Conservation (phyloP, 805 yeast genomes). For the Blastobotrys chiropterorum region DNA sequence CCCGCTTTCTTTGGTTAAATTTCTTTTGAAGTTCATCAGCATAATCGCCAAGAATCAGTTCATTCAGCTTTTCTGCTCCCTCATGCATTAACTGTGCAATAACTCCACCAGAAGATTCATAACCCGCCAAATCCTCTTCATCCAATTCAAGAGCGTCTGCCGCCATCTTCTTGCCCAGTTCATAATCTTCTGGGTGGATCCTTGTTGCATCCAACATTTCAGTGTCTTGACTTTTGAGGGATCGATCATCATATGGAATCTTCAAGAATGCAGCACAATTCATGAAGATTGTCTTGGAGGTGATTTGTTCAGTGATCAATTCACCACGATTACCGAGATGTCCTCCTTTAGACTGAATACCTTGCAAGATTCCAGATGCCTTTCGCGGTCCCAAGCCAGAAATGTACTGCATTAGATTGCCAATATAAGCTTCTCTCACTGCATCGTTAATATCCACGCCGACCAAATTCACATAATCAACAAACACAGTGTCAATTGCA, state of each 20-base stretch:
- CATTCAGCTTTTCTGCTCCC: constrained; percentile 75
- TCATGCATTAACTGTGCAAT: constrained; percentile 65
- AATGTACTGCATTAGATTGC: constrained; percentile 66
- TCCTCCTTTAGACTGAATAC: constrained; percentile 66
- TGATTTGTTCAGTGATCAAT: constrained; percentile 70
- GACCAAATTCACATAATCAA: constrained; percentile 82
- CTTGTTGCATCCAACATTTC: constrained; percentile 91
- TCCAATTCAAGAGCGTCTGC: constrained; percentile 95
- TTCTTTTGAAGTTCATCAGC: constrained; percentile 78
- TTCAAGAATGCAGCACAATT: constrained; percentile 88
- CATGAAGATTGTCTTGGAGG: constrained; percentile 76
- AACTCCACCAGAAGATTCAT: constrained; percentile 77
- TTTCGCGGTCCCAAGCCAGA: constrained; percentile 96
- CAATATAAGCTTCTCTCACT: constrained; percentile 64
- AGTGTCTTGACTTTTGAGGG: constrained; percentile 44
- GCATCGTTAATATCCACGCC: constrained; percentile 95
- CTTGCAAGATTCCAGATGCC: constrained; percentile 78
- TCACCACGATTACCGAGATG: constrained; percentile 65
- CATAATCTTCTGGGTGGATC: constrained; percentile 97
- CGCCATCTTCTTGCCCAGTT: constrained; percentile 93
- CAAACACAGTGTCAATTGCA: constrained; percentile 74
- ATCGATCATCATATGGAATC: constrained; percentile 61
- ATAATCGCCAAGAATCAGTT: constrained; percentile 81
- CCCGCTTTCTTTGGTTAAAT: constrained; percentile 56
- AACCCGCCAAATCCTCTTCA: constrained; percentile 81